These are phyloP conservation scores for Margaritispora aquatica DNA, from an alignment of 495 filamentous ascomycete genomes.

Conservation along the genomic window DNA sequence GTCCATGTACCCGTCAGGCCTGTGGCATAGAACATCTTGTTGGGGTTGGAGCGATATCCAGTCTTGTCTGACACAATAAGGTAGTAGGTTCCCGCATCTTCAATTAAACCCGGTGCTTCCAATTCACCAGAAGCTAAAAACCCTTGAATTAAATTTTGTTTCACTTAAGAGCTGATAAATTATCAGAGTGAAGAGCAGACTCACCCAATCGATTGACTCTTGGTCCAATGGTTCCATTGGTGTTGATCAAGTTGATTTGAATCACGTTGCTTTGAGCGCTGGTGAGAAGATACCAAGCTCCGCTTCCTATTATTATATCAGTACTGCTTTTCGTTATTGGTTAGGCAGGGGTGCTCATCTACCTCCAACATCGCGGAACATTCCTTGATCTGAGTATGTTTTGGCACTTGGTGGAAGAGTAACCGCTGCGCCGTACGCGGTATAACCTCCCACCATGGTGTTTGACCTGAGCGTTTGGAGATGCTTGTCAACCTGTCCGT, in stretches of 20 bases:
- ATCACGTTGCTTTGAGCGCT: constrained; percentile 38
- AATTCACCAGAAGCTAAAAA: constrained; percentile 28
- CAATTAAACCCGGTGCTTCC: constrained; percentile 38
- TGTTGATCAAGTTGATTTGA: constrained; percentile 39
- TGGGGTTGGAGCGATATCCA: constrained; percentile 36
- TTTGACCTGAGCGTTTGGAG: constrained; percentile 34
- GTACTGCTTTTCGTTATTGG: neutral
- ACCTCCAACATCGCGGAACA: constrained; percentile 35
- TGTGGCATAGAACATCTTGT: constrained; percentile 35
- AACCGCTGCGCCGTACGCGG: constrained; percentile 29
- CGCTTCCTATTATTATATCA: constrained; percentile 16
- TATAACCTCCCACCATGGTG: constrained; percentile 30
- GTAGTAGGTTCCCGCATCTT: constrained; percentile 35
- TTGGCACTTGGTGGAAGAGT: constrained; percentile 37
- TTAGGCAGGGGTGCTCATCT: neutral
- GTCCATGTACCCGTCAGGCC: constrained; percentile 30
- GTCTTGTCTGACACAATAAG: constrained; percentile 39
- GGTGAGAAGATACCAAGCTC: constrained; percentile 38
- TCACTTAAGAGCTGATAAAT: neutral
- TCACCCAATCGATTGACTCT: constrained; percentile 26
- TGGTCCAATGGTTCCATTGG: constrained; percentile 30
- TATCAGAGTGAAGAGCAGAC: neutral
- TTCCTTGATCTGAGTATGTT: constrained; percentile 40
- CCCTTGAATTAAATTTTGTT: neutral
- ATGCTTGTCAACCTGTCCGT: constrained; percentile 39